Base-by-base conservation (phyloP, 768 basidiomycete genomes). In the Termitomyces sp. region DNA sequence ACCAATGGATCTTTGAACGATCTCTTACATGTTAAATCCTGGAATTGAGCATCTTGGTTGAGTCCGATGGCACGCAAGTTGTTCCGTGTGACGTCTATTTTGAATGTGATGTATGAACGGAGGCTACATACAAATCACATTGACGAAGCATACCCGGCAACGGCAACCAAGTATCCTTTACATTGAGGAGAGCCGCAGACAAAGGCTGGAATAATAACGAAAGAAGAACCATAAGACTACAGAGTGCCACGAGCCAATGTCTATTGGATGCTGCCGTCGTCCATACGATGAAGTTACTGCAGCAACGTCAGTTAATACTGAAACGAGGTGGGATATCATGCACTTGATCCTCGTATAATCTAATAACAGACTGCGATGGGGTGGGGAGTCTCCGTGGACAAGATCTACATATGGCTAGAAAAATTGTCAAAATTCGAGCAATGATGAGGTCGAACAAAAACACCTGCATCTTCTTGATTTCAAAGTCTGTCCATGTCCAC, bases 401-500 rank as follows among this genome's bases (percentile, higher is more conserved):
- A 83, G 76, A 58, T 82, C 81, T 23, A 84, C 76, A 62, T 83
- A 84, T 7, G 82, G 82, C 79, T 82, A 41, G 5, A 42, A 43
- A 39, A 10, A 5, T 52, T 49, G 16, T 42, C 45, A 49, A 39
- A 25, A 30, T 16, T 35, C 10, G 32, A 28, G 27, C 25, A 23
- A 55, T 55, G 45, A 41, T 34, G 11, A 51, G 37, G 17, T 23
- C 11, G 3, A 37, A 52, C 17, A 27, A 5, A 45, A 66, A 28
- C 49, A 77, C 79, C 72, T 82, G 82, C 68, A 83, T 75, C 64
- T 76, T 79, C 61, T 82, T 80, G 49, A 84, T 78, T 57, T 81
- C 81, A 25, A 79, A 71, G 60, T 82, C 81, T 5, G 80, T 82
- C 81, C 80, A 82, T 5, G 78, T 67, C 81, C 81, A 83, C 52